These are phyloP conservation scores for Suillus spraguei DNA, from an alignment of 768 basidiomycete genomes.

Conservation along the genomic window DNA sequence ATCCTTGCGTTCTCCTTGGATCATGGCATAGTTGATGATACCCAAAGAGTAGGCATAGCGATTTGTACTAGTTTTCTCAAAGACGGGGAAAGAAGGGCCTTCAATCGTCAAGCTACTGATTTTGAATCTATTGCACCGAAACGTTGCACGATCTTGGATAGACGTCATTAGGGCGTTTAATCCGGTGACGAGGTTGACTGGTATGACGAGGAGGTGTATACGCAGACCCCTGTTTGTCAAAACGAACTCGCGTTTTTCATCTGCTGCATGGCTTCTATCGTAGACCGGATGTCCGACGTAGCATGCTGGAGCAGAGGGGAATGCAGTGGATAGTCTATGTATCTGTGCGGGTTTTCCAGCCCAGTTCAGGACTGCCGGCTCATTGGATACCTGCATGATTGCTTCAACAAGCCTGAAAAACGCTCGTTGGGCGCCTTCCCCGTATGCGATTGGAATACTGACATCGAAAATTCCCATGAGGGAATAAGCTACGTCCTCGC, in stretches of 20 bases:
- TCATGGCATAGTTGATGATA: conserved; percentile 3
- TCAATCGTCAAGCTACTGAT: not conserved
- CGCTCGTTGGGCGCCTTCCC: not conserved
- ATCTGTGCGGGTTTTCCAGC: not conserved
- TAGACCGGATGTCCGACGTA: not conserved
- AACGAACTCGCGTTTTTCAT: not conserved
- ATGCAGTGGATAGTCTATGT: not conserved
- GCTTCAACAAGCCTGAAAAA: not conserved
- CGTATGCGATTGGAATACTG: not conserved
- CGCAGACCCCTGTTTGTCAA: conserved; percentile 1
- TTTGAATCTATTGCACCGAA: not conserved
- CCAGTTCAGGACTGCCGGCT: not conserved
- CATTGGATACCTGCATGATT: not conserved
- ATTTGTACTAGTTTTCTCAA: conserved; percentile 5
- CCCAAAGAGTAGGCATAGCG: not conserved
- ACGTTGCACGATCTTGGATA: not conserved
- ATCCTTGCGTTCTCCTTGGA: not conserved
- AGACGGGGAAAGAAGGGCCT: not conserved
- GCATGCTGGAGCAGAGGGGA: not conserved
- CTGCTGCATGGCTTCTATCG: not conserved
- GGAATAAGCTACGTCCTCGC: not conserved
- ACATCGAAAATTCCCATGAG: conserved; percentile 1
- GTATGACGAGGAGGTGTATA: not conserved
- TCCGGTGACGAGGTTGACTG: not conserved
- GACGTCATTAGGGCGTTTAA: not conserved